Conservation (phyloP, 2,329 filamentous ascomycete species). For the Raffaelea ambrosiae region DNA sequence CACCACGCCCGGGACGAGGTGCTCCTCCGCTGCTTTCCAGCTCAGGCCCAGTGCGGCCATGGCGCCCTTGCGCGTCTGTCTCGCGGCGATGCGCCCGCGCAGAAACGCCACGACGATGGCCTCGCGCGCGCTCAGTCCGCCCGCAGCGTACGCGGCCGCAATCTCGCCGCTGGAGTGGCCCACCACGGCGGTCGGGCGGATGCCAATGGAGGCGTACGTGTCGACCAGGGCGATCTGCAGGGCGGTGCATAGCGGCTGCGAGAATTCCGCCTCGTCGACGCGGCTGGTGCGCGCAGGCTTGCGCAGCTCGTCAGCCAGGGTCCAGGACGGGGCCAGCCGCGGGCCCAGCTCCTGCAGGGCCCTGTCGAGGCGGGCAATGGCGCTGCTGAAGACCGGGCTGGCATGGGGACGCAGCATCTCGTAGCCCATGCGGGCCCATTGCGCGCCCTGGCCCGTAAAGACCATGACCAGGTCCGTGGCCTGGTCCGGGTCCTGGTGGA, state of each 20-base stretch:
- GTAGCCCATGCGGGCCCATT: constrained; percentile 19
- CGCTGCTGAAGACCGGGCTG: constrained; percentile 12
- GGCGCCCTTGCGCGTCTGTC: constrained; percentile 8
- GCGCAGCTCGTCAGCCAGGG: constrained; percentile 5
- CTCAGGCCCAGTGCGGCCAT: constrained; percentile 49
- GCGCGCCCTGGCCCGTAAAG: constrained; percentile 30
- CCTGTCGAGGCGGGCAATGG: background rate
- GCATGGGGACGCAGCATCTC: constrained; percentile 14
- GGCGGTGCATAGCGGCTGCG: constrained; percentile 25
- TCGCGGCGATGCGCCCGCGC: background rate
- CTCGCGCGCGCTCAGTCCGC: constrained; percentile 8
- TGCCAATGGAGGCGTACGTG: constrained; percentile 15
- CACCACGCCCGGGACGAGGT: constrained; percentile 10
- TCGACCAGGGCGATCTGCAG: constrained; percentile 26
- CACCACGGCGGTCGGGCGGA: constrained; percentile 12
- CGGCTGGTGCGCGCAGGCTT: background rate
- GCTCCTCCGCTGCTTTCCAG: constrained; percentile 28
- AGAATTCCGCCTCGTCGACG: constrained; percentile 13
- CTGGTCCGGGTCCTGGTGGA: too few relatives aligned
- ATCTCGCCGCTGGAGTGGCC: constrained; percentile 19
- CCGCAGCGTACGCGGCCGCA: constrained; percentile 16
- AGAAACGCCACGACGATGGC: constrained; percentile 9
- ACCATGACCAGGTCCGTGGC: constrained; percentile 9
- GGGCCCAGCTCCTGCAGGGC: constrained; percentile 15
- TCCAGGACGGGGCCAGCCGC: constrained; percentile 7